Percentiles rank a stretch among this genome's conserved stretches.
Evolutionary conservation across 2,329 filamentous ascomycete species (phyloP).

Genomic region (Trichoderma polysporum): DNA sequence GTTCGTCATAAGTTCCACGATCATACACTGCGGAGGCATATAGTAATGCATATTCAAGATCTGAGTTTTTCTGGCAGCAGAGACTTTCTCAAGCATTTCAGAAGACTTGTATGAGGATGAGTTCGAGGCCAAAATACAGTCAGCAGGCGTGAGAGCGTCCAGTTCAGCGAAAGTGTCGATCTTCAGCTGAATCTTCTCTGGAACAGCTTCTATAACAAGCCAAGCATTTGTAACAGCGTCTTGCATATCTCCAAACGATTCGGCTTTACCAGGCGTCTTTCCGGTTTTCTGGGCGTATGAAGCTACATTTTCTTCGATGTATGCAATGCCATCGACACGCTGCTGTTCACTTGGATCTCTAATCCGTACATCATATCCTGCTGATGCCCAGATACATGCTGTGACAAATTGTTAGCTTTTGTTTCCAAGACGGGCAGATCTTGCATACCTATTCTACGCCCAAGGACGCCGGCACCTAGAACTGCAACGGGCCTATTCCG

Average conservation of each 20-base stretch:
- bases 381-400: constrained; percentile 40
- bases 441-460: constrained; percentile 32
- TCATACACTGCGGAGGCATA: constrained; percentile 47
- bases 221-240: constrained; percentile 46
- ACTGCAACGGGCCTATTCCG: constrained; percentile 31
- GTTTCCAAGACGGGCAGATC: background rate
- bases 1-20: constrained; percentile 55
- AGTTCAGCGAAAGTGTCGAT: constrained; percentile 48
- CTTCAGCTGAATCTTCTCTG: constrained; percentile 51
- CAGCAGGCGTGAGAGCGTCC: constrained; percentile 41
- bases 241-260: constrained; percentile 39
- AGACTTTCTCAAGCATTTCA: constrained; percentile 47
- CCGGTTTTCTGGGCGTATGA: constrained; percentile 28
- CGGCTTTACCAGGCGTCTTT: constrained; percentile 28
- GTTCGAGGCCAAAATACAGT: constrained; percentile 52
- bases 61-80: constrained; percentile 36
- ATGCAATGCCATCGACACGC: constrained; percentile 38
- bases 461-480: constrained; percentile 44
- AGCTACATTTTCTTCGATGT: constrained; percentile 39
- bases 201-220: constrained; percentile 55
- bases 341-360: constrained; percentile 42
- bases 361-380: constrained; percentile 44
- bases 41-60: constrained; percentile 53
- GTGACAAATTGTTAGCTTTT: constrained; percentile 27
- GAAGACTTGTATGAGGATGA: constrained; percentile 52